Base-by-base conservation (phyloP, 805 yeast species). In the Schizosaccharomyces octosporus region DNA sequence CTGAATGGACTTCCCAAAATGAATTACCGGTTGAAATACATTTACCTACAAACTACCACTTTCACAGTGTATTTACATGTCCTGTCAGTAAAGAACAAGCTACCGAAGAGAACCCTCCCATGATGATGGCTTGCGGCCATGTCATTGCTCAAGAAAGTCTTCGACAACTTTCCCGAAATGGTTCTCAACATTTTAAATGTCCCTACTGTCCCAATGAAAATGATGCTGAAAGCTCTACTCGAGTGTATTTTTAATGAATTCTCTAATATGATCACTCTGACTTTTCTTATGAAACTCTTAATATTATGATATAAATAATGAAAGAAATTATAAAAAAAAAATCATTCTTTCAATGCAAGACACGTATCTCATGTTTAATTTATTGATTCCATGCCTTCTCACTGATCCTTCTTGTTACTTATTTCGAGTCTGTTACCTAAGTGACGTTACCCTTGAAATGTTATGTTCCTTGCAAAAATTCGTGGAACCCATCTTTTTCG, bases 51-150 rank as follows among this genome's bases (percentile, higher is more conserved):
- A 70, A 70, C 29, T 69, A 81, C 59, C 78, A 77, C 62, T 81
- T 76, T 69, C 87, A 83, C 67, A 79, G 86, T 1, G 75, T 83
- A 1, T 83, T 82, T 67, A 83, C 83, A 3, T 83, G 88, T 67
- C 88, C 88, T 0, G 84, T 83, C 1, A 74, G 81, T 17, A 82
- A 81, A 67, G 84, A 81, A 64, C 85, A 82, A 66, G 79, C 81
- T 2, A 82, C 85, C 0, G 72, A 70, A 15, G 73, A 71, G 21
- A 81, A 81, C 65, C 85, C 85, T n/a, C 83, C 86, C 3, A 76
- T 77, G 73, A 73, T 78, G 61, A 69, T 82, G 31, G 81, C 82
- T 2, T 82, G 87, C 67, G 80, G 80, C 57, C 90, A 84, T 69
- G 73, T 84, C 6, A 72, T 84, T 2, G 79, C 84, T 0, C 75